A percentile compares a stretch with the other conserved stretches of the same genome.
Evolutionary conservation across 345 rosid species (phyloP).

Genomic region (Eucalyptus curtisii): DNA sequence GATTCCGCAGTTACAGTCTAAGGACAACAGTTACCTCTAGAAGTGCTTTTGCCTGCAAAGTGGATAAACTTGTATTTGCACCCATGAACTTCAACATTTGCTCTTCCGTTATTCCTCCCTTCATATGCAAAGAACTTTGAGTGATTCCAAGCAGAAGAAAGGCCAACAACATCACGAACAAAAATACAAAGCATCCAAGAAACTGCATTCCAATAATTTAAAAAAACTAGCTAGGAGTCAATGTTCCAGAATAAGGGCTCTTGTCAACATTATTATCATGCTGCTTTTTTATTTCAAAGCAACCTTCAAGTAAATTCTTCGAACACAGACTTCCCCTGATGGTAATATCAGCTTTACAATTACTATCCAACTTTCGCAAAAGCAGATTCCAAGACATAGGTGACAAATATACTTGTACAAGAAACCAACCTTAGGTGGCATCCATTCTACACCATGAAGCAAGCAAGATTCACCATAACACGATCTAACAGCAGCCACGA

Average conservation of each 20-base stretch:
- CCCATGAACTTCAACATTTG: slow-evolving; percentile 97
- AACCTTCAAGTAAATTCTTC: background rate
- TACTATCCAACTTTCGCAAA: background rate
- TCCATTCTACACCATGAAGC: slow-evolving; percentile 99
- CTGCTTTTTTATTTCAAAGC: background rate
- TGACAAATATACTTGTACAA: background rate
- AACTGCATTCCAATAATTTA: background rate
- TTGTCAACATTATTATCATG: background rate
- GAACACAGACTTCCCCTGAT: background rate
- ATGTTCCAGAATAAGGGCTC: background rate
- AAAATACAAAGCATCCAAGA: background rate
- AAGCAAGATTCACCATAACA: slow-evolving; percentile 87
- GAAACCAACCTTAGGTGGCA: slow-evolving; percentile 80
- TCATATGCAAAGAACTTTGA: background rate
- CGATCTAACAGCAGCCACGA: slow-evolving; percentile 92
- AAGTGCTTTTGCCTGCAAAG: slow-evolving; percentile 62
- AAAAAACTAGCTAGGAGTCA: background rate
- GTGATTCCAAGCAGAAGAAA: background rate
- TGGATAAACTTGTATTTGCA: slow-evolving; percentile 68
- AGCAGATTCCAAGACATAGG: background rate
- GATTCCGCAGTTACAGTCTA: background rate
- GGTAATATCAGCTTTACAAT: background rate
- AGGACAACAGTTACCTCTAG: slow-evolving; percentile 57
- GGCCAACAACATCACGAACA: background rate
- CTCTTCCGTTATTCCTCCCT: slow-evolving; percentile 96